Conservation (phyloP, 257 asterid species). For the Voacanga thouarsii region DNA sequence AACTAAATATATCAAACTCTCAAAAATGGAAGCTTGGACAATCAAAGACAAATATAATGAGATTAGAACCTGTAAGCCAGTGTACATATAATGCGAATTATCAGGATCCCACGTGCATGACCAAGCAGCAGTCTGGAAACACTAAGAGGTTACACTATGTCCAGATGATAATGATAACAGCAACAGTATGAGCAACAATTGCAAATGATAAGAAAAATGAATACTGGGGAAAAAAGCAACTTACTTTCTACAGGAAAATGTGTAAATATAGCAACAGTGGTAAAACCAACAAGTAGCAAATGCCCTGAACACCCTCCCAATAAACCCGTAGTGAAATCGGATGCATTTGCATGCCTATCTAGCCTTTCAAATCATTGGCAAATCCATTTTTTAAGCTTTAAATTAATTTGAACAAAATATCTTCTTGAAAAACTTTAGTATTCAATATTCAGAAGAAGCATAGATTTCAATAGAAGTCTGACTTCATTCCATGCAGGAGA, state of each 20-base stretch:
- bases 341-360: not conserved
- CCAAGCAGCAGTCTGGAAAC: conserved; percentile 86
- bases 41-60: conserved; percentile 9
- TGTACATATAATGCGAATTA: conserved; percentile 59
- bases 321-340: not conserved
- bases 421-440: not conserved
- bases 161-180: not conserved
- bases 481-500: not conserved
- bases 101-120: conserved; percentile 89
- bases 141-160: conserved; percentile 12
- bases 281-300: not conserved
- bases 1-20: conserved; percentile 12
- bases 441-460: not conserved
- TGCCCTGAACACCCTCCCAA: not conserved
- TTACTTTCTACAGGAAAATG: not conserved
- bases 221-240: not conserved
- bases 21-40: conserved; percentile 1
- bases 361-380: not conserved
- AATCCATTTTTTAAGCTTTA: not conserved
- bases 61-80: conserved; percentile 83
- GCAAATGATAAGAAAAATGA: not conserved
- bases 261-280: not conserved
- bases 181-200: not conserved
- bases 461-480: not conserved
- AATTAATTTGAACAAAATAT: not conserved